Evolutionary conservation across 2,329 filamentous ascomycete genomes (phyloP), one percentile per base, ranked within the genome.

Genomic region (Cercospora nicotianae): DNA sequence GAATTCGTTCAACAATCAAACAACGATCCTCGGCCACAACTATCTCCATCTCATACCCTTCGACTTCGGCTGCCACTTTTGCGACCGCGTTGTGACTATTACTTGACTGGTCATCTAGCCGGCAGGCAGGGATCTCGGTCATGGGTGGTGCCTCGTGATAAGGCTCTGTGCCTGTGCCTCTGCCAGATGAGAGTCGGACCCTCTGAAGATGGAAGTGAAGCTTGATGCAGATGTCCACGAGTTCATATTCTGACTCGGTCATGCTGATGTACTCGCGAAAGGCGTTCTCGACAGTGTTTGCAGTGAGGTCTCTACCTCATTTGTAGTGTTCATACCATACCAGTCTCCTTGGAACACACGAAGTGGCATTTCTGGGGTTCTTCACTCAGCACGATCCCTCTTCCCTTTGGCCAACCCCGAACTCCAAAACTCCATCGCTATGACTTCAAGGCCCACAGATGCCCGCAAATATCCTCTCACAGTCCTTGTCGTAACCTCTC

Each of bases 401-500:
- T 23, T 20, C 55, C 31, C 55, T 23, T 59, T 36, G 30, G 55
- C 26, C 23, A 23, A 39, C 51, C 33, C 42, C 30, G 33, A 68
- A 68, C 66, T 68, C 66, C 66, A 55, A 30, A 59, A 68, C 66
- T 65, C 66, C 66, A 42, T 45, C 66, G 66, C 66, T 68, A 65
- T 68, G 63, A 26, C 66, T 51, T 30, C 30, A 26, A 60, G 36
- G 31, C 57, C n/a, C 16, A 13, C 57, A 60, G 28, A 53, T 42
- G 31, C 26, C 39, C 36, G 12, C n/a, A 31, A 57, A n/a, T 2
- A 30, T 36, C 33, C 23, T 7, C 20, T 73, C 64, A 93, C 80
- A 93, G 81, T 20, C 92, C 91, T 81, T 96, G 92, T 79, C 94
- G 89, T 85, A 97, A 85, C 86, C 93, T 91, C 82, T 97, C 94